phyloP scores from a whole-genome alignment of 768 basidiomycete genomes.

The Serendipita sp. region DNA sequence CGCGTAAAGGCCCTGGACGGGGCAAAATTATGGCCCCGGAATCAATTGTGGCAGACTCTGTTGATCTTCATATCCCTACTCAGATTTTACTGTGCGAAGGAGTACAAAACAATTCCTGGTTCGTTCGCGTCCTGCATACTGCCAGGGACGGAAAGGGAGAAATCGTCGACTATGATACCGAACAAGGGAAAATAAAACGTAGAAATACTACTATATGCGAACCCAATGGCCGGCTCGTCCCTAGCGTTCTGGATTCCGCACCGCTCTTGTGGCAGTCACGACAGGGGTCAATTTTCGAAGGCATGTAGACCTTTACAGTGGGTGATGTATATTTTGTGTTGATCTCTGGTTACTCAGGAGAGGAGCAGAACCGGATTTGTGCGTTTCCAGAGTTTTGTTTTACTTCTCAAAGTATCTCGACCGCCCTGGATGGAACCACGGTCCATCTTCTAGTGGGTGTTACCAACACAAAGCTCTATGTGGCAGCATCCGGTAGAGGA shows the following conservation, averaged over 20 bases:
- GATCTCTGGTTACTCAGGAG: not conserved
- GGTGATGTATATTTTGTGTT: not conserved
- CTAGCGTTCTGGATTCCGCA: not conserved
- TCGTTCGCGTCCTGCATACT: not conserved
- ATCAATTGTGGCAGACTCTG: conserved; percentile 19
- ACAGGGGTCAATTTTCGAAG: not conserved
- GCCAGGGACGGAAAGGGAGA: not conserved
- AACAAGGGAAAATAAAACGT: not conserved
- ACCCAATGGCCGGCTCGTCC: not conserved
- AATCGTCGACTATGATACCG: not conserved
- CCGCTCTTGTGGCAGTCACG: not conserved
- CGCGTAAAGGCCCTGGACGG: conserved; percentile 28
- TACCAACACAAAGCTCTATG: conserved; percentile 47
- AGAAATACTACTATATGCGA: not conserved
- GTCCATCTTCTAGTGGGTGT: conserved; percentile 48
- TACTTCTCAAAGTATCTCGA: conserved; percentile 20
- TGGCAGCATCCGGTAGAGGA: conserved; percentile 21
- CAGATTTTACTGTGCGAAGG: not conserved
- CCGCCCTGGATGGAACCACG: conserved; percentile 13
- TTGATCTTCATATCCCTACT: not conserved
- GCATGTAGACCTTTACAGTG: not conserved
- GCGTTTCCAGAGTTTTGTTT: conserved; percentile 49
- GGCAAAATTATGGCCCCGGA: conserved; percentile 46
- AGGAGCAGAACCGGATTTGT: conserved; percentile 15
- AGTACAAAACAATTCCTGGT: no score